These are phyloP conservation scores for Remersonia thermophila DNA, from an alignment of 2,329 filamentous ascomycete species.

Conservation along the genomic window DNA sequence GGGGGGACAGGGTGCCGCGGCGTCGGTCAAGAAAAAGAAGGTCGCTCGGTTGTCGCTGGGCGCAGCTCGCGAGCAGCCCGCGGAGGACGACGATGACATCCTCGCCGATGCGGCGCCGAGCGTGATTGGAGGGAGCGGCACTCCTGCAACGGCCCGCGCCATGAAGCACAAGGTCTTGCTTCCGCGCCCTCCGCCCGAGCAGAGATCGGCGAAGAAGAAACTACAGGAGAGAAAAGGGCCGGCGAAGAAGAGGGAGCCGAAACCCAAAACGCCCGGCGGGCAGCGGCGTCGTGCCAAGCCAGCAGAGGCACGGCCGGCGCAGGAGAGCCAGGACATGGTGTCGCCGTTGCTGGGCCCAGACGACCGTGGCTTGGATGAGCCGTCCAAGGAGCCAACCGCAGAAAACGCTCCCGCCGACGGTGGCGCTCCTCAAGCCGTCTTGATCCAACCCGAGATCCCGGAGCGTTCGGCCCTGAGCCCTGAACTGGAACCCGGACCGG, in stretches of 20 bases:
- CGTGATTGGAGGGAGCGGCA: background rate
- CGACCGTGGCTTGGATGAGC: too few relatives aligned
- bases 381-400: too few relatives aligned
- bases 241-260: background rate
- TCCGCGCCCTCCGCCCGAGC: conserved; percentile 1
- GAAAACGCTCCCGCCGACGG: too few relatives aligned
- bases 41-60: conserved; percentile 6
- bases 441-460: too few relatives aligned
- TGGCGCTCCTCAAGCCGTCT: too few relatives aligned
- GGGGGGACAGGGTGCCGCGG: background rate
- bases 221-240: background rate
- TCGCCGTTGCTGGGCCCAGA: too few relatives aligned
- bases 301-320: too few relatives aligned
- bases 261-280: background rate
- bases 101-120: conserved; percentile 12
- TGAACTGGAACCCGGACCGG: too few relatives aligned
- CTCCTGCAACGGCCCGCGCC: background rate
- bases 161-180: conserved; percentile 7
- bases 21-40: conserved; percentile 10
- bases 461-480: too few relatives aligned
- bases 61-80: conserved; percentile 9
- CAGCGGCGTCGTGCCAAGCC: too few relatives aligned
- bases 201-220: background rate
- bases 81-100: conserved; percentile 23
- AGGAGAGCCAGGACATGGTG: too few relatives aligned